phyloP scores from a whole-genome alignment of 208 protist genomes.

The Wallacemonas collosoma region DNA sequence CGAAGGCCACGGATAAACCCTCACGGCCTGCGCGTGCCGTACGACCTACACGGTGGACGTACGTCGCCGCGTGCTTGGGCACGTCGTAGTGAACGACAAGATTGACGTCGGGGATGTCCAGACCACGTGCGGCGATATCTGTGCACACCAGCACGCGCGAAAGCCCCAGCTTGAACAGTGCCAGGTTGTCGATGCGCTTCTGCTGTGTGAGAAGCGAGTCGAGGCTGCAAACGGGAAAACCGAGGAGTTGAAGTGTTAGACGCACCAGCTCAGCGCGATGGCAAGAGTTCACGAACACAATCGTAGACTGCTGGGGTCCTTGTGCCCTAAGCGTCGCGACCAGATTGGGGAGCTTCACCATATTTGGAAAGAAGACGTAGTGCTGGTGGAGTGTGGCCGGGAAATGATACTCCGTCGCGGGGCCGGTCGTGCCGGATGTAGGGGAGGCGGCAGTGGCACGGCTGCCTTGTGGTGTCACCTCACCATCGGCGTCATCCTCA shows the following conservation, averaged over 20 bases:
- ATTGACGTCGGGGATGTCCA: conserved; percentile 97
- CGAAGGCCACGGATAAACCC: conserved; percentile 69
- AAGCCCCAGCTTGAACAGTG: conserved; percentile 95
- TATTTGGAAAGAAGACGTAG: conserved; percentile 83
- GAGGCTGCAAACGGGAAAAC: conserved; percentile 96
- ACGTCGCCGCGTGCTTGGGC: conserved; percentile 95
- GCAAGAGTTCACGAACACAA: conserved; percentile 88
- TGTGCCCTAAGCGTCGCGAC: conserved; percentile 61
- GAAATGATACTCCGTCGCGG: conserved; percentile 28
- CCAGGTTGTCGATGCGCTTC: conserved; percentile 97
- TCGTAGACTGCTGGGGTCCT: conserved; percentile 70
- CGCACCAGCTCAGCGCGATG: conserved; percentile 85
- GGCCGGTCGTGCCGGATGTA: not conserved
- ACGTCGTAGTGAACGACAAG: conserved; percentile 98
- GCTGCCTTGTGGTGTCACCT: too few relatives aligned
- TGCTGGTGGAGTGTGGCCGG: conserved; percentile 50
- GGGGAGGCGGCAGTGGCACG: not conserved
- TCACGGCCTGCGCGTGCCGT: conserved; percentile 93
- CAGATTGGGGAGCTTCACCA: conserved; percentile 85
- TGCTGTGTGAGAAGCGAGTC: conserved; percentile 98
- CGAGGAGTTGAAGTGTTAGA: conserved; percentile 85
- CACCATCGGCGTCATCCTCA: too few relatives aligned
- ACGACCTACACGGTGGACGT: conserved; percentile 97
- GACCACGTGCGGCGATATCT: conserved; percentile 93
- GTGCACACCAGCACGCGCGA: conserved; percentile 90